Conservation (phyloP, 2,329 filamentous ascomycete genomes). For the Trichoderma citrinoviride region DNA sequence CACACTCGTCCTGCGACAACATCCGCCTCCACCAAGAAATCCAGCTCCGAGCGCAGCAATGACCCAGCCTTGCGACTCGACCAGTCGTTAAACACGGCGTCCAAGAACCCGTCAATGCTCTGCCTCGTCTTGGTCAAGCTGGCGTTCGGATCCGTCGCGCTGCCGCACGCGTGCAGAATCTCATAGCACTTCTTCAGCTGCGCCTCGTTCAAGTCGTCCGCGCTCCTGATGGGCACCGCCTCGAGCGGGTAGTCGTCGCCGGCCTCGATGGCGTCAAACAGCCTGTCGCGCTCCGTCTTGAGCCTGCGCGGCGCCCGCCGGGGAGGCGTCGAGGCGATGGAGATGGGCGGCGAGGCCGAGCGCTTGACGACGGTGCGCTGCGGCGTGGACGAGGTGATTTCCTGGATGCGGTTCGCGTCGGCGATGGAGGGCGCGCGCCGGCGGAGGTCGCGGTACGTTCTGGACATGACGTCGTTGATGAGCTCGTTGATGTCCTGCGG, state of each 20-base stretch:
- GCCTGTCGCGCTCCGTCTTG: constrained; percentile 24
- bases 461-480: background rate
- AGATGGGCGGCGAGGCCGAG: constrained; percentile 25
- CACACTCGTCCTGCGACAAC: constrained; percentile 31
- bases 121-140: constrained; percentile 28
- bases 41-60: constrained; percentile 29
- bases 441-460: background rate
- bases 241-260: constrained; percentile 25
- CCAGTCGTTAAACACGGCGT: constrained; percentile 34
- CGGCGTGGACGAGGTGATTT: constrained; percentile 9
- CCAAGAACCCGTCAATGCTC: constrained; percentile 36
- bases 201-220: constrained; percentile 30
- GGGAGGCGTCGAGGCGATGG: constrained; percentile 21
- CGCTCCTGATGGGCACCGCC: constrained; percentile 26
- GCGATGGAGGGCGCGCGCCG: constrained; percentile 4
- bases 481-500: constrained; percentile 1
- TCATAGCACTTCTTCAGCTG: constrained; percentile 35
- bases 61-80: constrained; percentile 18
- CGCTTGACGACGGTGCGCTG: constrained; percentile 20
- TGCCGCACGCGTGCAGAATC: constrained; percentile 34
- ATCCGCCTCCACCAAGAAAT: constrained; percentile 32
- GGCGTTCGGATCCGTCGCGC: constrained; percentile 29
- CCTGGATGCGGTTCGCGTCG: constrained; percentile 11
- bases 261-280: constrained; percentile 30
- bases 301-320: background rate